Base-by-base conservation (phyloP, 2,329 filamentous ascomycete species). In the Chrysoporthe puriensis region DNA sequence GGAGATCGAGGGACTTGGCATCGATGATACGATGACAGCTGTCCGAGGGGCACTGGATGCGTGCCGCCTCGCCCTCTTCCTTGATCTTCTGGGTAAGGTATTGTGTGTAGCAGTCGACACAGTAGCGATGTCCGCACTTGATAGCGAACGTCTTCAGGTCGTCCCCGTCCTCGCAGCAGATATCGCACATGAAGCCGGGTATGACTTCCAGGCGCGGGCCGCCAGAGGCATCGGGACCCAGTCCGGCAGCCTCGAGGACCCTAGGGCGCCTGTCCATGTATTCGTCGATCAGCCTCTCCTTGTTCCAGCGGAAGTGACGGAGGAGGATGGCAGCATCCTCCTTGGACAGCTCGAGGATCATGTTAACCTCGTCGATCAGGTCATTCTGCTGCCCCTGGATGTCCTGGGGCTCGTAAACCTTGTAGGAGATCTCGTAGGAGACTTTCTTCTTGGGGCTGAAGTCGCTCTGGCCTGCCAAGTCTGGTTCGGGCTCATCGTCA, bases 81-180 rank as follows among this genome's bases (percentile, higher is more conserved):
- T 90, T 90, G 73, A 99, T 97, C 83, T 99, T 99, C 74, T 97
- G 94, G 1, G 84, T 87, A 36, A 99, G 82, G 75, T 99, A 99
- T 63, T 97, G 94, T 36, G 90, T 86, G 77, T 97, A 99, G 81
- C 96, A 99, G 74, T 93, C 88, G 44, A 94, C 89, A 74, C 96
- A 99, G 78, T 96, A 99, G 62, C 96, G 88, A 78, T 99, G 96
- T 1, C 90, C 93, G 78, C 96, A 99, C 76, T 93, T 97, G 87
- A 99, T 93, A 36, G 95, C 93, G 79, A 97, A 98, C 2, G 92
- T 94, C 77, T 92, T 79, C 26, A 97, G 81, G 0, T 87, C 89
- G 0, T 88, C 84, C 26, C 87, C 91, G 72, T 99, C 96, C 75
- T 98, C 94, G 78, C 92, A 98, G 82, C 96, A 99, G 71, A 99